Conservation (phyloP, 805 yeast genomes). For the Komagataella mondaviorum region DNA sequence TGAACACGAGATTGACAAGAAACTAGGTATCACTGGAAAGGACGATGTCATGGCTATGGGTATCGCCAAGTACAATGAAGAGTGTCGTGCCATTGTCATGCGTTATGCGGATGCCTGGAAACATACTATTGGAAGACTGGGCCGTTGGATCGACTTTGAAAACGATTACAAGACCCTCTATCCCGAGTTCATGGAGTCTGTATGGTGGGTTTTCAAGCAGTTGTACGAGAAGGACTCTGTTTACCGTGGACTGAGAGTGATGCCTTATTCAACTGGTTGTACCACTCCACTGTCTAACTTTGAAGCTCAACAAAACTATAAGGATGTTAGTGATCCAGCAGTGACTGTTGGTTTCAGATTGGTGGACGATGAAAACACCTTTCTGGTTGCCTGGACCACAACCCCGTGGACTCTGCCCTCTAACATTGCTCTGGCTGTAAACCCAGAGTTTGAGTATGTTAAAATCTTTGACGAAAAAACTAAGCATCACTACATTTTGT, state of each 20-base stretch:
- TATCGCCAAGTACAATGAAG: slow-evolving; percentile 83
- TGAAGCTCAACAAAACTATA: slow-evolving; percentile 97
- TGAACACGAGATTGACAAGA: slow-evolving; percentile 98
- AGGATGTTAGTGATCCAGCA: slow-evolving; percentile 95
- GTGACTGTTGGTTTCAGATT: slow-evolving; percentile 84
- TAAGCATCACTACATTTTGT: slow-evolving; percentile 66
- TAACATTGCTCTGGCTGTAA: slow-evolving; percentile 81
- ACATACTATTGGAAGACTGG: slow-evolving; percentile 81
- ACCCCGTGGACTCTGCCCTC: slow-evolving; percentile 99
- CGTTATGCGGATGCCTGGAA: slow-evolving; percentile 95
- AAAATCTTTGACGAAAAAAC: slow-evolving; percentile 86
- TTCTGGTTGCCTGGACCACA: slow-evolving; percentile 96
- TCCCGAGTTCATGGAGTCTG: slow-evolving; percentile 94
- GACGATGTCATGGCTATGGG: slow-evolving; percentile 93
- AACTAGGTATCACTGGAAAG: slow-evolving; percentile 82
- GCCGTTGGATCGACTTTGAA: slow-evolving; percentile 99
- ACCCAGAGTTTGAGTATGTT: slow-evolving; percentile 82
- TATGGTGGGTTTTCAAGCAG: slow-evolving; percentile 97
- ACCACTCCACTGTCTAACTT: slow-evolving; percentile 95
- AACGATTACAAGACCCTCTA: slow-evolving; percentile 95
- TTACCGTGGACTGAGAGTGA: slow-evolving; percentile 90
- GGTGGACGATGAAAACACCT: slow-evolving; percentile 66
- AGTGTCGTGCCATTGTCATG: slow-evolving; percentile 96
- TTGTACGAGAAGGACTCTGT: slow-evolving; percentile 77
- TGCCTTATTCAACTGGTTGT: slow-evolving; percentile 98